Evolutionary conservation across 208 protist species (phyloP).

Genomic region (Trypanosoma mega): DNA sequence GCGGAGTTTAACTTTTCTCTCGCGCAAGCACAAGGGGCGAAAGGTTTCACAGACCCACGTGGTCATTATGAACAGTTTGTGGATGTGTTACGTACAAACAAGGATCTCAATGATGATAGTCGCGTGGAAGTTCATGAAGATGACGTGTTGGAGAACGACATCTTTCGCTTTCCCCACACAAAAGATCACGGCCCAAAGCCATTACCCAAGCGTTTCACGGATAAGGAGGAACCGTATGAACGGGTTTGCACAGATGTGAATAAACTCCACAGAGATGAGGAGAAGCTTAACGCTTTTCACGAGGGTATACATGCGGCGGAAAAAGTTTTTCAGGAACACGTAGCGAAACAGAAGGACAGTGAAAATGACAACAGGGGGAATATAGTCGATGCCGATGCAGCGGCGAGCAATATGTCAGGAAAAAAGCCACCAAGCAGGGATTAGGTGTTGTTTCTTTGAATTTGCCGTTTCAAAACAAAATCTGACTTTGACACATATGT

Average conservation of each 20-base stretch:
- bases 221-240: constrained; percentile 1
- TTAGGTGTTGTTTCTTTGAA: no score
- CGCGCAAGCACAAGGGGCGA: constrained; percentile 63
- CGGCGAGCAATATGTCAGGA: neutral
- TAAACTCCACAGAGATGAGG: neutral
- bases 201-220: constrained; percentile 18
- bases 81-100: constrained; percentile 61
- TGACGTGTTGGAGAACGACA: constrained; percentile 36
- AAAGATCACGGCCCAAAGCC: constrained; percentile 54
- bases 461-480: no score
- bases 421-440: no score
- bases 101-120: constrained; percentile 32
- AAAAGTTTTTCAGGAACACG: neutral
- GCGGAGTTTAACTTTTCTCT: constrained; percentile 82
- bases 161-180: constrained; percentile 76
- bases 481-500: no score
- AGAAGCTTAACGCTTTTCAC: neutral
- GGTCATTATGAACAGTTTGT: constrained; percentile 80
- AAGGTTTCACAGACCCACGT: constrained; percentile 81
- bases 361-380: neutral
- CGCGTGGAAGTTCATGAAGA: constrained; percentile 69
- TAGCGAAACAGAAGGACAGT: neutral
- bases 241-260: neutral
- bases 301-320: neutral
- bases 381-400: neutral